phyloP scores from a whole-genome alignment of 192 early-diverging fungal species.

The Nowakowskiella sp. region DNA sequence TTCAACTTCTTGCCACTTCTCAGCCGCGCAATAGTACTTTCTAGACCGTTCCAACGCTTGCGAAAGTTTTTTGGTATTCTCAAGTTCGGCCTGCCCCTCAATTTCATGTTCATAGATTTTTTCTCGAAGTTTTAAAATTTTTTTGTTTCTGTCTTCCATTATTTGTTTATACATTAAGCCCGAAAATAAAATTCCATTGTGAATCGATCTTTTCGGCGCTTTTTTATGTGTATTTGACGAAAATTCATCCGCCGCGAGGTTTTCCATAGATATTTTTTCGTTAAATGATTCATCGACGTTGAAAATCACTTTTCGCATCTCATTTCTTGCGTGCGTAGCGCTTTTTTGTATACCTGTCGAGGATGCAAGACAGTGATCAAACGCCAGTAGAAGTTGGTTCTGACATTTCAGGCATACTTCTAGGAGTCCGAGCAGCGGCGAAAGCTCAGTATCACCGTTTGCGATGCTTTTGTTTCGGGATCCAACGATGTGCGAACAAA shows the following conservation, averaged over 20 bases:
- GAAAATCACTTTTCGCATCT: no score
- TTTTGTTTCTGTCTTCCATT: slow-evolving; percentile 37
- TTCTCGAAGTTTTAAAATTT: slow-evolving; percentile 37
- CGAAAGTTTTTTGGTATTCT: slow-evolving; percentile 37
- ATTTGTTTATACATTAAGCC: slow-evolving; percentile 43
- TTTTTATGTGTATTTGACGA: no score
- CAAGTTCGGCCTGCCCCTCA: slow-evolving; percentile 17
- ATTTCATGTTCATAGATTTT: slow-evolving; percentile 32
- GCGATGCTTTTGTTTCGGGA: no score
- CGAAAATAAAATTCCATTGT: slow-evolving; percentile 33
- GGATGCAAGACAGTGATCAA: slow-evolving; percentile 46
- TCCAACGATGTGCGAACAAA: no score
- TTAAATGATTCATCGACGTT: no score
- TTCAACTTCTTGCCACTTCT: slow-evolving; percentile 49
- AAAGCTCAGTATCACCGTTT: no score
- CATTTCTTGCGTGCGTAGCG: no score
- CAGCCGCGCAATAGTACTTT: slow-evolving; percentile 50
- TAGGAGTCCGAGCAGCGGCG: no score
- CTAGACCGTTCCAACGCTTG: slow-evolving; percentile 37
- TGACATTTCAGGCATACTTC: slow-evolving; percentile 44
- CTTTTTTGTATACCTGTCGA: no score
- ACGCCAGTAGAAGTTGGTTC: slow-evolving; percentile 27
- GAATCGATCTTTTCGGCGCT: no score
- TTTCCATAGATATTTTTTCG: no score
- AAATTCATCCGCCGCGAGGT: no score